Evolutionary conservation across 2,329 filamentous ascomycete genomes (phyloP).

Genomic region (Bipolaris oryzae): DNA sequence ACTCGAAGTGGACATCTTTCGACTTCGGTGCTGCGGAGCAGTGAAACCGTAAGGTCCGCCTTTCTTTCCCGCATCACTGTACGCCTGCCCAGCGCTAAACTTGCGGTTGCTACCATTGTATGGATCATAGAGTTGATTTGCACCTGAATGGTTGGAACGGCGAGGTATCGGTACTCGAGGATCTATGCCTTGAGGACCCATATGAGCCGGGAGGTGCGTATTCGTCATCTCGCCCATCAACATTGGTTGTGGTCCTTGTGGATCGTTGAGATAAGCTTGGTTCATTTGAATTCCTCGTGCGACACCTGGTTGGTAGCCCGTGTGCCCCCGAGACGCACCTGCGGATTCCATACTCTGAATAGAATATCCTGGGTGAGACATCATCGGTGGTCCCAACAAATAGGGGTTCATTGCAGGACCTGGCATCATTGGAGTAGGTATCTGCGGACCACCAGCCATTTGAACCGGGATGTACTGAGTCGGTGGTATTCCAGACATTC

Average conservation of each 20-base stretch:
- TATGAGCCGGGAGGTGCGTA: slow-evolving; percentile 20
- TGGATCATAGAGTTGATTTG: slow-evolving; percentile 21
- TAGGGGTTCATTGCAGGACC: slow-evolving; percentile 19
- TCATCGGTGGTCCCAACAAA: slow-evolving; percentile 15
- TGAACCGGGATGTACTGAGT: slow-evolving; percentile 19
- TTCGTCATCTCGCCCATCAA: slow-evolving; percentile 42
- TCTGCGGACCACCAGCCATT: slow-evolving; percentile 20
- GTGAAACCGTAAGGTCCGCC: slow-evolving; percentile 17
- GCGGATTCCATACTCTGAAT: slow-evolving; percentile 19
- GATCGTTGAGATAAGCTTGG: slow-evolving; percentile 21
- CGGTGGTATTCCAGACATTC: slow-evolving; percentile 19
- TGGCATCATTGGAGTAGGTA: slow-evolving; percentile 11
- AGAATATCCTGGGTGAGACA: slow-evolving; percentile 17
- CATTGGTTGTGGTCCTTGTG: slow-evolving; percentile 8
- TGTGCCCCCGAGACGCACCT: slow-evolving; percentile 16
- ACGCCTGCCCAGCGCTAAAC: slow-evolving; percentile 24
- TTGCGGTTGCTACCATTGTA: slow-evolving; percentile 16
- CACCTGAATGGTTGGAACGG: slow-evolving; percentile 14
- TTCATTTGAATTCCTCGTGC: slow-evolving; percentile 18
- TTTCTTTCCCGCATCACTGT: slow-evolving; percentile 21
- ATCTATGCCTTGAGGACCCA: slow-evolving; percentile 17
- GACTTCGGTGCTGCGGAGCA: slow-evolving; percentile 19
- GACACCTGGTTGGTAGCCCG: slow-evolving; percentile 17
- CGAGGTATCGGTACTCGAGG: slow-evolving; percentile 9
- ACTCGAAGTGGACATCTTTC: slow-evolving; percentile 29